Evolutionary conservation across 1,284 basidiomycete genomes (phyloP), one percentile per base, ranked within the genome.

Genomic region (Phylloboletellus chloephorus): DNA sequence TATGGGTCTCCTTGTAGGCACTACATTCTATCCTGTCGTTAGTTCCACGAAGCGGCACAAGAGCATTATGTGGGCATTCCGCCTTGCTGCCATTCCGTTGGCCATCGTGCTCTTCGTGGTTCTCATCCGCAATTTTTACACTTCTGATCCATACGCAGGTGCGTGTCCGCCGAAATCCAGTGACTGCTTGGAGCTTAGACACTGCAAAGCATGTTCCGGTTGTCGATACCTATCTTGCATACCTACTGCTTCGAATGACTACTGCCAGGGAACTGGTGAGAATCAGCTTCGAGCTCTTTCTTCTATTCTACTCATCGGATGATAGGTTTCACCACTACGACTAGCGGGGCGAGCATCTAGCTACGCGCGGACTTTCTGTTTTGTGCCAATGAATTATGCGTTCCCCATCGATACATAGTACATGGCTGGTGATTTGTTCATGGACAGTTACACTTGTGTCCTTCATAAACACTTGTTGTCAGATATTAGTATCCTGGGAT

Each of bases 141-240:
- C 78, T 3, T 79, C 78, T 28, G 76, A 91, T 56, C 88, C 88
- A 12, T 85, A 83, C 56, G 79, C 81, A 32, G 82, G 86, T 85
- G 57, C 15, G 74, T 39, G 16, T 33, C 16, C 19, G 29, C 5
- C 13, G 13, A 43, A 31, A 31, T 23, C 39, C 10, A 7, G 7
- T 34, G 23, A 13, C 32, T 29, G 29, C 0, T 15, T 25, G 24
- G 25, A 35, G 38, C 26, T 49, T 25, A 47, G 38, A 39, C 20
- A 38, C 36, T 30, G 40, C 38, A 46, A 60, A 76, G 89, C 90
- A 15, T 97, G 94, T 61, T 73, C 79, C 35, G 89, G 93, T 65
- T 98, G 95, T 59, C 77, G 90, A 39, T 95, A 90, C 63, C 64
- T 95, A 3, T 90, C 86, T 1, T 95, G 92, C 54, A 81, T 91